Percentiles rank a stretch among this genome's conserved stretches.
These are phyloP conservation scores for Aspergillus amoenus DNA, from an alignment of 2,329 filamentous ascomycete genomes.

Conservation along the genomic window DNA sequence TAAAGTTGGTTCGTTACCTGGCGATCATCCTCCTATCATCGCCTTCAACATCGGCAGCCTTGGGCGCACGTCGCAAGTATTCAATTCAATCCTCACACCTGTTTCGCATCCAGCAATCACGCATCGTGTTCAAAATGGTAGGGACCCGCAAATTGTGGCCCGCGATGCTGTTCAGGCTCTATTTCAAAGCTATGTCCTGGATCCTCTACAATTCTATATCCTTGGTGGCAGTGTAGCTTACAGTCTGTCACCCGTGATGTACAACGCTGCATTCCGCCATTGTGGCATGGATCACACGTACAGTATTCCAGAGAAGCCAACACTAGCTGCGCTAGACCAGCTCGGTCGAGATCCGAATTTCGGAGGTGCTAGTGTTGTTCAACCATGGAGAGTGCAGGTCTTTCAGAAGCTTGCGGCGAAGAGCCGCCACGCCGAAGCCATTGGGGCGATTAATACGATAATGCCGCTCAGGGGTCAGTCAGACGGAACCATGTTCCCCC, in stretches of 20 bases:
- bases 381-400: conserved; percentile 44
- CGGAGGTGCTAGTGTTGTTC: conserved; percentile 44
- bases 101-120: conserved; percentile 43
- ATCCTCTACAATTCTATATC: conserved; percentile 44
- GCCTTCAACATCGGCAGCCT: conserved; percentile 42
- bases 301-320: conserved; percentile 37
- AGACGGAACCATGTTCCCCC: conserved; percentile 36
- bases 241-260: conserved; percentile 45
- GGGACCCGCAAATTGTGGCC: conserved; percentile 38
- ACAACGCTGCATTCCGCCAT: conserved; percentile 42
- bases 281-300: conserved; percentile 43
- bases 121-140: conserved; percentile 20
- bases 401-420: conserved; percentile 39
- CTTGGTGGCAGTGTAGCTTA: conserved; percentile 43
- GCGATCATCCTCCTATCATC: conserved; percentile 35
- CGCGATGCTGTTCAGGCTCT: conserved; percentile 39
- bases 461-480: conserved; percentile 41
- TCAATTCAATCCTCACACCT: conserved; percentile 41
- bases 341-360: conserved; percentile 40
- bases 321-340: conserved; percentile 38
- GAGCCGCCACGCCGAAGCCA: conserved; percentile 44
- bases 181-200: conserved; percentile 43
- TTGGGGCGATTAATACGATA: conserved; percentile 47
- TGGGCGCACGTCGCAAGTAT: conserved; percentile 46
- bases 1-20: conserved; percentile 33